phyloP scores from a whole-genome alignment of 768 basidiomycete species.

The Agaricus subrufescens region DNA sequence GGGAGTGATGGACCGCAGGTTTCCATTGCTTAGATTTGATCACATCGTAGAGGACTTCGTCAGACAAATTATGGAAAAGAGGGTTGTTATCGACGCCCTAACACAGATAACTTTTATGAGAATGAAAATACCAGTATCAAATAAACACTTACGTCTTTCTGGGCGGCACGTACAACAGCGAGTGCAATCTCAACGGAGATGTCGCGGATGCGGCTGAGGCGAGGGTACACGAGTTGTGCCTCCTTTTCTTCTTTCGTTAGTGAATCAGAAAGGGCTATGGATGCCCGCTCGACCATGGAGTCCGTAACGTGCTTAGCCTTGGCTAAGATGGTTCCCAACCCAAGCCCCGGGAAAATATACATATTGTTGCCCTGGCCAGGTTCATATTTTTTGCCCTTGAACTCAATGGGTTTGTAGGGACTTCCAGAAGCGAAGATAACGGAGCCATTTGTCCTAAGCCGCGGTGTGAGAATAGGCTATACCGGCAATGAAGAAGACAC shows the following conservation, averaged over 20 bases:
- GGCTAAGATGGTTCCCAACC: constrained; percentile 57
- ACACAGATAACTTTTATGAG: not conserved
- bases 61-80: constrained; percentile 42
- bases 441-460: constrained; percentile 52
- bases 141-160: constrained; percentile 46
- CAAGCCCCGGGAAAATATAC: constrained; percentile 63
- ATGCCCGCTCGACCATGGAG: constrained; percentile 62
- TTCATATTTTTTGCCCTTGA: constrained; percentile 43
- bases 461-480: not conserved
- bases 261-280: constrained; percentile 56
- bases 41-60: constrained; percentile 42
- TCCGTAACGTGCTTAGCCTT: constrained; percentile 59
- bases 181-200: constrained; percentile 59
- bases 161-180: constrained; percentile 60
- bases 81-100: constrained; percentile 42
- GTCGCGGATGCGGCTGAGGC: constrained; percentile 60
- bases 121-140: not conserved
- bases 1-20: constrained; percentile 28
- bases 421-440: constrained; percentile 73
- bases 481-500: constrained; percentile 8
- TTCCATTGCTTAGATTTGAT: constrained; percentile 56
- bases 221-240: constrained; percentile 61
- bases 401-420: constrained; percentile 55
- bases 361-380: constrained; percentile 83
- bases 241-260: constrained; percentile 51